Percentiles rank a stretch among this genome's conserved stretches.
phyloP scores from a whole-genome alignment of 495 filamentous ascomycete genomes.

The Neurospora tetrasperma region DNA sequence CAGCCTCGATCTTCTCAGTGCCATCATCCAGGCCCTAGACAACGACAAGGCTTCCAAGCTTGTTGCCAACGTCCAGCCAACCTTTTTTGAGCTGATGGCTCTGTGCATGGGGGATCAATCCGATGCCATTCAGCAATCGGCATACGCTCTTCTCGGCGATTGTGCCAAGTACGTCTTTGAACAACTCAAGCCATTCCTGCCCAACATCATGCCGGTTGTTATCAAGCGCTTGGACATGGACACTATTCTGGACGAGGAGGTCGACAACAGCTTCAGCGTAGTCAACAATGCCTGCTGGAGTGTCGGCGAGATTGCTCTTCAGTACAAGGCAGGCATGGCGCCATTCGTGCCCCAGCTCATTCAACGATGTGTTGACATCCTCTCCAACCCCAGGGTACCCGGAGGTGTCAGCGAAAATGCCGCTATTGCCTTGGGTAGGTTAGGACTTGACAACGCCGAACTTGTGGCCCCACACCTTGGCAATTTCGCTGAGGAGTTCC shows the following conservation, averaged over 20 bases:
- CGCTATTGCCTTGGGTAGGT: conserved; percentile 80
- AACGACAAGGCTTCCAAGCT: conserved; percentile 62
- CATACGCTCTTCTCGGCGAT: conserved; percentile 90
- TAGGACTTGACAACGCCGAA: conserved; percentile 74
- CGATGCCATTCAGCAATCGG: conserved; percentile 91
- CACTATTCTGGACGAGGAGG: conserved; percentile 59
- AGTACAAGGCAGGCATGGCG: conserved; percentile 57
- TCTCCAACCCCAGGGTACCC: conserved; percentile 76
- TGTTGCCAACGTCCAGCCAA: conserved; percentile 60
- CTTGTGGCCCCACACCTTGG: conserved; percentile 72
- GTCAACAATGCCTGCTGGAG: conserved; percentile 99
- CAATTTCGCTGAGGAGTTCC: conserved; percentile 69
- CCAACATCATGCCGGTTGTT: conserved; percentile 64
- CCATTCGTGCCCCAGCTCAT: conserved; percentile 72
- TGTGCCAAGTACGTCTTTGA: conserved; percentile 92
- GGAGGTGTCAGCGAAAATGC: conserved; percentile 90
- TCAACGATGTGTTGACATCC: conserved; percentile 61
- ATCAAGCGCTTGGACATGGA: conserved; percentile 80
- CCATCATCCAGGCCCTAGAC: conserved; percentile 87
- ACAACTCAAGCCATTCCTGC: conserved; percentile 65
- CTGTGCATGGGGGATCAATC: conserved; percentile 90
- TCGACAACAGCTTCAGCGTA: conserved; percentile 72
- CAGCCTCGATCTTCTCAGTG: conserved; percentile 86
- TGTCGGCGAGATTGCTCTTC: conserved; percentile 83
- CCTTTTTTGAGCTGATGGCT: conserved; percentile 80